Evolutionary conservation across 2,329 filamentous ascomycete genomes (phyloP), one percentile per base, ranked within the genome.

Genomic region (Penicillium sp.): DNA sequence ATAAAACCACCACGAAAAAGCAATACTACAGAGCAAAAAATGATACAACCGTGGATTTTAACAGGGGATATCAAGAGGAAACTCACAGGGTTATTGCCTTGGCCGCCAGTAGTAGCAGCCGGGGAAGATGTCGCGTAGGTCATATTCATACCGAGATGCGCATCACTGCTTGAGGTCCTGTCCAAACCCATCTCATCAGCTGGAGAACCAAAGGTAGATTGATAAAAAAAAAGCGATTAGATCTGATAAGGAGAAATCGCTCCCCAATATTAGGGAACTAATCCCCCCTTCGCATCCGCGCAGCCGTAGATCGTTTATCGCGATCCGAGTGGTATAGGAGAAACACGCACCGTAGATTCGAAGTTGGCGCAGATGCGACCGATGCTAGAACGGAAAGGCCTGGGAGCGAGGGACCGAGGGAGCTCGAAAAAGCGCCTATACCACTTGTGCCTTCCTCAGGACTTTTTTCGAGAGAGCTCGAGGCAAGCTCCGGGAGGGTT

Each of bases 61-160:
- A 41, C 55, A 50, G 21, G 21, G 21, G 3, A 51, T 17, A 35
- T 26, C 5, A 3, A 56, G 13, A 26, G 31, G 26, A 13, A 29
- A 80, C 79, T 79, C 69, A 81, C 77, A 58, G 78, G 78, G 65
- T 73, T 76, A 65, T 75, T 79, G 66, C 84, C 85, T 73, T 88
- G 86, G 57, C 88, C 88, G 67, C 86, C 87, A 64, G 86, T 85
- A 46, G 88, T 89, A 46, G 86, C 86, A 64, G 87, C 86, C 52
- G 88, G 87, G 50, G 88, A 88, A 67, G 86, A 86, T 66, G 86
- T 88, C 70, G 85, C 83, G 75, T 86, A 87, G 68, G 82, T 86
- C 82, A 87, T 85, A 75, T 78, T 84, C 82, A 86, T 85, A 74
- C 74, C 83, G 76, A 80, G 78, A 70, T 78, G 76, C 58, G 72